These are phyloP conservation scores for Beauveria australis DNA, from an alignment of 2,329 filamentous ascomycete genomes.

Conservation along the genomic window DNA sequence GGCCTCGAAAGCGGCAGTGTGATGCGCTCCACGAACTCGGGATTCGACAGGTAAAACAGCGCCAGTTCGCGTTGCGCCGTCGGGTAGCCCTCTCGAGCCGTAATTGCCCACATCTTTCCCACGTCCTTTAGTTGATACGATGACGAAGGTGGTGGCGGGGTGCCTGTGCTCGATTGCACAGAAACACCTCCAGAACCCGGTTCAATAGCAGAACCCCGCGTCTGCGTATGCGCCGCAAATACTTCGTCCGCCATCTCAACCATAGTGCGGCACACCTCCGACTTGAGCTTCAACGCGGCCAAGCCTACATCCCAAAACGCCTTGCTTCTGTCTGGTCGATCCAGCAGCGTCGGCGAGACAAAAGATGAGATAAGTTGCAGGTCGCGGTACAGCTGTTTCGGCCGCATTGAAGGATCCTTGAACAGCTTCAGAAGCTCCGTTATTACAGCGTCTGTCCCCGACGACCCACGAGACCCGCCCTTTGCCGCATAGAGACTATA, in stretches of 20 bases:
- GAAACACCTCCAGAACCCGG: constrained; percentile 20
- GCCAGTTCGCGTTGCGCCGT: constrained; percentile 88
- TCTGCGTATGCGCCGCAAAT: constrained; percentile 54
- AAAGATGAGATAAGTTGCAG: constrained; percentile 66
- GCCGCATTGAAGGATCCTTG: constrained; percentile 59
- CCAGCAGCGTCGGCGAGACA: constrained; percentile 51
- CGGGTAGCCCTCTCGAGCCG: constrained; percentile 76
- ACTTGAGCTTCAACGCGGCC: constrained; percentile 80
- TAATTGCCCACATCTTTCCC: constrained; percentile 83
- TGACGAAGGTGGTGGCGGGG: constrained; percentile 42
- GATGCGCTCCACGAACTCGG: constrained; percentile 72
- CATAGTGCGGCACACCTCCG: constrained; percentile 76
- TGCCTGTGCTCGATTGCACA: constrained; percentile 29
- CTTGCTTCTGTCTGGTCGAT: constrained; percentile 58
- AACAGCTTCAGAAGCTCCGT: constrained; percentile 61
- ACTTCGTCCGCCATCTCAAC: constrained; percentile 53
- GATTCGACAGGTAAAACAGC: constrained; percentile 86
- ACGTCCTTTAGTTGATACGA: constrained; percentile 71
- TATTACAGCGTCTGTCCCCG: constrained; percentile 49
- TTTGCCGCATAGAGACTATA: neutral
- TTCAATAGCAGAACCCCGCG: constrained; percentile 40
- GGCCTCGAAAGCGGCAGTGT: constrained; percentile 78
- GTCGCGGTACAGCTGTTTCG: constrained; percentile 73
- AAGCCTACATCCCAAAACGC: constrained; percentile 88
- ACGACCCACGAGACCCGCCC: neutral